These are phyloP conservation scores for Paraglomus occultum DNA, from an alignment of 192 early-diverging fungal species.

Conservation along the genomic window DNA sequence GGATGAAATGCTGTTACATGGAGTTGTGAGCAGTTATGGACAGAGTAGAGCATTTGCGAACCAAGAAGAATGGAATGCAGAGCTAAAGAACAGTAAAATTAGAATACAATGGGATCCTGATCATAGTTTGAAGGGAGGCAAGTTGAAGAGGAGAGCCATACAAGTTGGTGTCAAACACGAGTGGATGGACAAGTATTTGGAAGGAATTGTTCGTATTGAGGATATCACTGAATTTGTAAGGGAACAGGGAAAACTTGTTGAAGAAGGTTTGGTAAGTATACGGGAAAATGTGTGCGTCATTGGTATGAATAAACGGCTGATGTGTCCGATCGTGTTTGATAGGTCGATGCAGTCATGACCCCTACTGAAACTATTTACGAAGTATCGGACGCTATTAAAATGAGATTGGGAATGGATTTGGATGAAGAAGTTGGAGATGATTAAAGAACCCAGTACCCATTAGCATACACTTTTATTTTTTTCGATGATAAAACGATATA, in stretches of 20 bases:
- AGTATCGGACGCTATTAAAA: no score
- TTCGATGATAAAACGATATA: no score
- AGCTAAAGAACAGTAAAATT: slow-evolving; percentile 34
- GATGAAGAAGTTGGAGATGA: no score
- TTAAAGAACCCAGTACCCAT: no score
- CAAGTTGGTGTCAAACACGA: slow-evolving; percentile 41
- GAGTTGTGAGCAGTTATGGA: slow-evolving; percentile 25
- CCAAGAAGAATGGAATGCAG: slow-evolving; percentile 17
- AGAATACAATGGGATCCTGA: slow-evolving; percentile 52
- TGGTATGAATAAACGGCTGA: no score
- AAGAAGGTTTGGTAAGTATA: not conserved
- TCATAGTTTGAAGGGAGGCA: slow-evolving; percentile 32
- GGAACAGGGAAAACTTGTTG: slow-evolving; percentile 13
- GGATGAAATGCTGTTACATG: slow-evolving; percentile 31
- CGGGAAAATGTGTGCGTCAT: no score
- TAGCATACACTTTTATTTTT: no score
- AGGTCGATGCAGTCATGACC: no score
- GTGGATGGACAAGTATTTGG: slow-evolving; percentile 24
- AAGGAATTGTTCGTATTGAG: slow-evolving; percentile 41
- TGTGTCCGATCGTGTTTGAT: no score
- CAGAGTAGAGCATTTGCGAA: slow-evolving; percentile 16
- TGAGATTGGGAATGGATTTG: no score
- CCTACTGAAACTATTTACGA: no score
- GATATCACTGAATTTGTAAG: slow-evolving; percentile 41
- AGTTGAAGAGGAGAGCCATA: slow-evolving; percentile 39